Evolutionary conservation across 495 filamentous ascomycete genomes (phyloP).

Genomic region (Thozetella sp.): DNA sequence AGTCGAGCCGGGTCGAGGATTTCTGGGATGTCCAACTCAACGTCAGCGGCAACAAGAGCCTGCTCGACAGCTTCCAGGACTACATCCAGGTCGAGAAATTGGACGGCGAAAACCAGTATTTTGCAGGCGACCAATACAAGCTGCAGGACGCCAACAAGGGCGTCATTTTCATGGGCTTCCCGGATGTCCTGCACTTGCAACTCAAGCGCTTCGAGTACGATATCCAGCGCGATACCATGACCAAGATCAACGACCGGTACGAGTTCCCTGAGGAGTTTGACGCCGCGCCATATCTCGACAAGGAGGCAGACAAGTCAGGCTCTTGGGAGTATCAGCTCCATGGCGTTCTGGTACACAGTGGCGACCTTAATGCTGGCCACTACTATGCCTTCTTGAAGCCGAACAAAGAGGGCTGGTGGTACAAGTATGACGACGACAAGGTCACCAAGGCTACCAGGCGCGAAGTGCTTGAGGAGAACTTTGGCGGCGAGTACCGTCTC

Average conservation of each 20-base stretch:
- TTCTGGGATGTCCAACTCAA: conserved; percentile 99
- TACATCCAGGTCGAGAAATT: conserved; percentile 96
- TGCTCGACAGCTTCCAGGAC: conserved; percentile 93
- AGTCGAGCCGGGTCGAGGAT: conserved; percentile 91
- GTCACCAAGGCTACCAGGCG: conserved; percentile 90
- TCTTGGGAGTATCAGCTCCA: conserved; percentile 90
- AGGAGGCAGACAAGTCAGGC: conserved; percentile 85
- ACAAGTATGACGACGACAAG: conserved; percentile 95
- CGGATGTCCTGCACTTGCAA: conserved; percentile 92
- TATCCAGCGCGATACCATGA: conserved; percentile 92
- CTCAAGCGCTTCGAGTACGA: conserved; percentile 99
- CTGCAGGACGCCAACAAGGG: conserved; percentile 97
- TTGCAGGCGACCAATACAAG: conserved; percentile 82
- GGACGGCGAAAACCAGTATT: conserved; percentile 98
- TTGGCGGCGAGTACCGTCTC: conserved; percentile 82
- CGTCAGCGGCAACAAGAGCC: conserved; percentile 86
- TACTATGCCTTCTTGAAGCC: conserved; percentile 99
- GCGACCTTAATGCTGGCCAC: conserved; percentile 96
- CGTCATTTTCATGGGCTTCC: conserved; percentile 95
- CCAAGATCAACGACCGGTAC: conserved; percentile 98
- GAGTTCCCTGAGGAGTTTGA: conserved; percentile 96
- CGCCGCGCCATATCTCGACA: conserved; percentile 82
- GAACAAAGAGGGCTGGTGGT: conserved; percentile 88
- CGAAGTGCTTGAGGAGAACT: conserved; percentile 96
- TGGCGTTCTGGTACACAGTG: conserved; percentile 94